Evolutionary conservation across 1,139 yeast species (phyloP).

Genomic region (Scheffersomyces quercinus): DNA sequence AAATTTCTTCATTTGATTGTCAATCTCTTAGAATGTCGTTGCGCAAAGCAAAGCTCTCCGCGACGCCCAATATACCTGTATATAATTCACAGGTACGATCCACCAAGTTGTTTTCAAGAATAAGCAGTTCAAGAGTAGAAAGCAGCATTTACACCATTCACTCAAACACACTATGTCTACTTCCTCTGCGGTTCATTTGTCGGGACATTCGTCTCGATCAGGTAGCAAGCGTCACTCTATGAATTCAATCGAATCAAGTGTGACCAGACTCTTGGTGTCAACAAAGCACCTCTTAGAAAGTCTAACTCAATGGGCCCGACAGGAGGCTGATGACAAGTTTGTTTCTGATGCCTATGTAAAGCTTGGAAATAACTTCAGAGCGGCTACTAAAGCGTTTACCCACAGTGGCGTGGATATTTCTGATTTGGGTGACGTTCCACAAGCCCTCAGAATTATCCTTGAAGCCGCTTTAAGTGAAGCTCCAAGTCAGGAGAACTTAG

Average conservation of each 20-base stretch:
- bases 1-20: too few species aligned
- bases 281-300: constrained; percentile 86
- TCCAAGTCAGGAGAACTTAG: constrained; percentile 82
- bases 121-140: too few species aligned
- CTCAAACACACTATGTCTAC: constrained; percentile 1
- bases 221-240: constrained; percentile 34
- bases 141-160: too few species aligned
- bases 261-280: constrained; percentile 78
- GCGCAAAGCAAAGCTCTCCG: too few species aligned
- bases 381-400: constrained; percentile 74
- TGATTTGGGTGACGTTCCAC: constrained; percentile 80
- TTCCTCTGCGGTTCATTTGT: neutral
- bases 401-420: constrained; percentile 67
- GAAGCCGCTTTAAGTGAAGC: constrained; percentile 87
- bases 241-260: constrained; percentile 79
- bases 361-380: constrained; percentile 90
- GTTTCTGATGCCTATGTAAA: constrained; percentile 92
- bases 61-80: too few species aligned
- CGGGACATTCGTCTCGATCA: constrained; percentile 4
- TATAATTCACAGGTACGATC: too few species aligned
- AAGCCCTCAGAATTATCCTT: constrained; percentile 66
- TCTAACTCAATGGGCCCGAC: constrained; percentile 88
- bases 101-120: too few species aligned
- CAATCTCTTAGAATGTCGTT: too few species aligned
- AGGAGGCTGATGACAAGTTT: constrained; percentile 72